These are phyloP conservation scores for Phytophthora cryptogea DNA, from an alignment of 352 stramenopile genomes.

Conservation along the genomic window DNA sequence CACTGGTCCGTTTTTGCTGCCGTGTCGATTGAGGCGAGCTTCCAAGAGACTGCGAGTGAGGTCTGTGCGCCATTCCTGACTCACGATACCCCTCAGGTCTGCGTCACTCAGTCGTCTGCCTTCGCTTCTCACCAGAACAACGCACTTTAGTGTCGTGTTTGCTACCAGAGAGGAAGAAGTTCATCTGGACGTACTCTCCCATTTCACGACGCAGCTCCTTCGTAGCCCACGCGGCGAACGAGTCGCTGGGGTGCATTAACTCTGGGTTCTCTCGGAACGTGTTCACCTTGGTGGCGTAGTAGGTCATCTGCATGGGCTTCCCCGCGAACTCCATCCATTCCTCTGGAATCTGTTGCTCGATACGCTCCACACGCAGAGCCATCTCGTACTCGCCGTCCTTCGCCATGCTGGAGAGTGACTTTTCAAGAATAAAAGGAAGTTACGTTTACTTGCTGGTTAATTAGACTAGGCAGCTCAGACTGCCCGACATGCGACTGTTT, in stretches of 20 bases:
- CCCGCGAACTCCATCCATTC: slow-evolving; percentile 55
- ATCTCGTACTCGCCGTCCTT: slow-evolving; percentile 44
- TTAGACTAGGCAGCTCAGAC: neutral
- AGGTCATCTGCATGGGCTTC: slow-evolving; percentile 58
- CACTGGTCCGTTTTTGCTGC: slow-evolving; percentile 51
- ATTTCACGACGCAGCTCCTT: slow-evolving; percentile 49
- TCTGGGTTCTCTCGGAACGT: slow-evolving; percentile 62
- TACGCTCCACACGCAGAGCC: slow-evolving; percentile 41
- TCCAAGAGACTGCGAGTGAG: slow-evolving; percentile 58
- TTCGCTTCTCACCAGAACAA: slow-evolving; percentile 16
- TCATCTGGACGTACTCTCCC: slow-evolving; percentile 29
- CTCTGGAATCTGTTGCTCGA: slow-evolving; percentile 59
- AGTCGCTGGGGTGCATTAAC: slow-evolving; percentile 41
- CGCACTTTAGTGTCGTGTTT: slow-evolving; percentile 1
- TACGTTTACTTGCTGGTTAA: slow-evolving; percentile 11
- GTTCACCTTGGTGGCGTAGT: slow-evolving; percentile 68
- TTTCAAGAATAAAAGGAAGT: slow-evolving; percentile 1
- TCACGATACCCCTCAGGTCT: slow-evolving; percentile 54
- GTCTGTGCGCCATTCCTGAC: slow-evolving; percentile 70
- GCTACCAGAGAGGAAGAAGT: neutral
- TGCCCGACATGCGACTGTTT: neutral
- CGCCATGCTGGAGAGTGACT: slow-evolving; percentile 8
- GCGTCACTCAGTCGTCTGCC: slow-evolving; percentile 35
- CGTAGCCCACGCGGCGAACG: slow-evolving; percentile 51
- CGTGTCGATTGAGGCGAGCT: slow-evolving; percentile 63